Conservation (phyloP, 75 land plant genomes). For the Pinus tabuliformis region DNA sequence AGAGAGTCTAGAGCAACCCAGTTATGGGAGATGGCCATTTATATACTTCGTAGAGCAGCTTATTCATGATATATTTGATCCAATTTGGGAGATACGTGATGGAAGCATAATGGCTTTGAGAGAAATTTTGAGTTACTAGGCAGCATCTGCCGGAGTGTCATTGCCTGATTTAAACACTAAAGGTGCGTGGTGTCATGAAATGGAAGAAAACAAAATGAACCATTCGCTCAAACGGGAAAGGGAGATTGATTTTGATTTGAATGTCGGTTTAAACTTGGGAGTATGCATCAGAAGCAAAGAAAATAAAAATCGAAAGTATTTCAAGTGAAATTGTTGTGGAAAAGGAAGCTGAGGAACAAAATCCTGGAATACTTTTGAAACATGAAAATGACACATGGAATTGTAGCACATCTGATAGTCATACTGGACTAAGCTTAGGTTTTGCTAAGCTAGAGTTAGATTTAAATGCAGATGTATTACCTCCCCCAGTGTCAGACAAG, state of each 20-base stretch:
- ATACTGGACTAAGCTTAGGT: constrained; percentile 17
- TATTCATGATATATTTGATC: constrained; percentile 92
- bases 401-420: not conserved
- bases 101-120: constrained; percentile 97
- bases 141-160: no score
- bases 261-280: constrained; percentile 30
- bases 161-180: no score
- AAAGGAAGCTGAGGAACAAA: not conserved
- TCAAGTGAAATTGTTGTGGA: not conserved
- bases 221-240: constrained; percentile 27
- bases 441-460: constrained; percentile 50
- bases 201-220: not conserved
- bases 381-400: constrained; percentile 19
- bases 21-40: constrained; percentile 87
- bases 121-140: no score
- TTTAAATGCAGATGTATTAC: constrained; percentile 17
- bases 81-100: constrained; percentile 98
- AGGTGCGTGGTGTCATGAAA: no score
- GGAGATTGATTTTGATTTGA: constrained; percentile 66
- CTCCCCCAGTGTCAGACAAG: not conserved
- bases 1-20: constrained; percentile 52
- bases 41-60: constrained; percentile 81
- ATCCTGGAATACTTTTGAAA: constrained; percentile 5
- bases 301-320: no score
- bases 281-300: constrained; percentile 28